Evolutionary conservation across 2,329 filamentous ascomycete species (phyloP), one percentile per base, ranked within the genome.

Genomic region (Mariannaea sp.): DNA sequence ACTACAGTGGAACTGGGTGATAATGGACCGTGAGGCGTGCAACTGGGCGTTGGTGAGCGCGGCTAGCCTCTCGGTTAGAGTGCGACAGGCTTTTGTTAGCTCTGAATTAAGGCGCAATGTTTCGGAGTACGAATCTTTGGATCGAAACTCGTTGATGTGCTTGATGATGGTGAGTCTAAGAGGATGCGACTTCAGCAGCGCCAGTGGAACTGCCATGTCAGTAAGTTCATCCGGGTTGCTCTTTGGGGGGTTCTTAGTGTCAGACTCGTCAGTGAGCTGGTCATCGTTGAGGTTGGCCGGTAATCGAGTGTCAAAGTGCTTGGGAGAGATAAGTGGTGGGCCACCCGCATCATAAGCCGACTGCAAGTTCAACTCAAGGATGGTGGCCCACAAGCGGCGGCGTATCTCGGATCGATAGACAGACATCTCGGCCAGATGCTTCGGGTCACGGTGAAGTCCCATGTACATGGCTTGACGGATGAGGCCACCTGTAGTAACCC

Each of bases 401-500:
- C 82, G 75, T 66, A 85, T 76, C 66, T 86, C 83, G 1, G 76
- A 72, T 16, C 75, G 72, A 29, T 80, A 74, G 1, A 69, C 61
- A 2, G 77, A 73, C 72, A 81, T 78, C 16, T 73, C 71, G 6
- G 74, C 72, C 4, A 84, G 74, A 51, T 75, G 70, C 24, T 70
- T 73, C 0, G 83, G 82, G 49, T 85, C 83, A 1, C 80, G 76
- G 62, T 86, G 81, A 5, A 85, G 70, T 3, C 83, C 82, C 75
- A 84, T 83, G 49, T 76, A 76, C 63, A 85, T 78, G 46, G 81
- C 83, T 7, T 75, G 76, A 9, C 82, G 73, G n/a, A 83, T 54
- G 9, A 84, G 56, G 0, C 72, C 67, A 1, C 82, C 82, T 0
- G 76, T 71, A 2, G 77, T 72, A 26, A 81, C 74, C 80, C 80